Base-by-base conservation (phyloP, 2,329 filamentous ascomycete genomes). In the Microsporum audouinii region DNA sequence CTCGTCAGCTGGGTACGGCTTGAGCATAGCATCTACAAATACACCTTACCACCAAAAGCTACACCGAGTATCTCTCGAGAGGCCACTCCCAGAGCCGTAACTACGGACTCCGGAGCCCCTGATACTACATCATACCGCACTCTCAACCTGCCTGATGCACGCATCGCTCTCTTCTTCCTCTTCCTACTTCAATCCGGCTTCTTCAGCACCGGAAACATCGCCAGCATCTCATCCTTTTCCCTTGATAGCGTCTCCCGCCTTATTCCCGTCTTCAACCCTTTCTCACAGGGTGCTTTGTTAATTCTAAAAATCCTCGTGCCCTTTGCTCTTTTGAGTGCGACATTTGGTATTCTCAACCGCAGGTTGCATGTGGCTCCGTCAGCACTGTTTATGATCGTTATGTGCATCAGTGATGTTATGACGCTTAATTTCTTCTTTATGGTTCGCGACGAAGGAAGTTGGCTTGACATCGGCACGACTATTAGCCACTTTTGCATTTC, bases 401-500 rank as follows among this genome's bases (percentile, higher is more conserved):
- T 96, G 84, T 88, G 88, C 0, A 84, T 95, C 58, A 91, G 88
- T 63, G 94, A 99, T 71, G 84, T 96, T 57, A 80, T 97, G 71
- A 97, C 94, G 2, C 80, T 99, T 59, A 89, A 94, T 69, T 99
- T 99, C 78, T 99, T 99, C 76, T 99, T 89, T 85, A 89, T 96
- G 68, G 94, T 99, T 53, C 88, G 88, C 69, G 94, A 99, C 68
- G 94, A 99, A 72, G 94, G 94, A 0, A 94, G 88, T 27, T 99
- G 94, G 94, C 77, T 99, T 63, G 94, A 99, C 71, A 99, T 99
- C 71, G 94, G 94, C 36, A 95, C 90, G 33, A 96, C 90, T 2
- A 99, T 99, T 66, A 95, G 85, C 69, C 91, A 97, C 72, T 99
- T 97, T 74, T 85, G 86, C 63, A 97, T 99, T 76, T 92, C 91